phyloP scores from a whole-genome alignment of 805 yeast species.

The Scheffersomyces amazonensis region DNA sequence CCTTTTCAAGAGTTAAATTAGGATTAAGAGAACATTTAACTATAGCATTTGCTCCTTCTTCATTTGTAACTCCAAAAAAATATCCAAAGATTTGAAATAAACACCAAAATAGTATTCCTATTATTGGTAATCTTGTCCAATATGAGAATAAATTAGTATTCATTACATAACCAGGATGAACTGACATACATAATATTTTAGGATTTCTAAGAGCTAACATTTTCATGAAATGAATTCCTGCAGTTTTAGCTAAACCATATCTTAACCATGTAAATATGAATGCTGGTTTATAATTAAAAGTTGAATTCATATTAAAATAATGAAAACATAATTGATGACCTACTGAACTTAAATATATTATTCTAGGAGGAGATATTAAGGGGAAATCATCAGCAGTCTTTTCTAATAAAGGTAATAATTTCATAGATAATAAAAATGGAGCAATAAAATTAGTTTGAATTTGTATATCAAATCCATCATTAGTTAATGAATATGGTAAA shows the following conservation, averaged over 20 bases:
- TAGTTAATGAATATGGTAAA: slow-evolving; percentile 62
- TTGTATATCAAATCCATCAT: slow-evolving; percentile 74
- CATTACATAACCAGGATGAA: slow-evolving; percentile 88
- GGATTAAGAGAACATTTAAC: slow-evolving; percentile 60
- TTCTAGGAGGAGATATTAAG: slow-evolving; percentile 42
- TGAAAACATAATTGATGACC: slow-evolving; percentile 56
- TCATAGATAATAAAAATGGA: slow-evolving; percentile 67
- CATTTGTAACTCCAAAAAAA: slow-evolving; percentile 67
- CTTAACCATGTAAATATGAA: slow-evolving; percentile 73
- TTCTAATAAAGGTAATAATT: slow-evolving; percentile 53
- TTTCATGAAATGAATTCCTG: slow-evolving; percentile 71
- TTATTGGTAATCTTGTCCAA: slow-evolving; percentile 73
- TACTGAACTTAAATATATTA: slow-evolving; percentile 62
- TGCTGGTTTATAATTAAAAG: slow-evolving; percentile 60
- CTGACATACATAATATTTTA: slow-evolving; percentile 57
- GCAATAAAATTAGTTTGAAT: slow-evolving; percentile 76
- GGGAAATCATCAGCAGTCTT: slow-evolving; percentile 27
- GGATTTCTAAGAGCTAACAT: slow-evolving; percentile 67
- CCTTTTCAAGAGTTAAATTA: slow-evolving; percentile 44
- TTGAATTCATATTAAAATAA: slow-evolving; percentile 45
- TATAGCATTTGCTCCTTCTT: slow-evolving; percentile 68
- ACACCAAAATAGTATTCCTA: slow-evolving; percentile 75
- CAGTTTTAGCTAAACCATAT: slow-evolving; percentile 74
- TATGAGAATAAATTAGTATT: slow-evolving; percentile 71
- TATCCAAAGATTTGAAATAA: slow-evolving; percentile 66